Base-by-base conservation (phyloP, 768 basidiomycete genomes). In the Tulasnella sp. region DNA sequence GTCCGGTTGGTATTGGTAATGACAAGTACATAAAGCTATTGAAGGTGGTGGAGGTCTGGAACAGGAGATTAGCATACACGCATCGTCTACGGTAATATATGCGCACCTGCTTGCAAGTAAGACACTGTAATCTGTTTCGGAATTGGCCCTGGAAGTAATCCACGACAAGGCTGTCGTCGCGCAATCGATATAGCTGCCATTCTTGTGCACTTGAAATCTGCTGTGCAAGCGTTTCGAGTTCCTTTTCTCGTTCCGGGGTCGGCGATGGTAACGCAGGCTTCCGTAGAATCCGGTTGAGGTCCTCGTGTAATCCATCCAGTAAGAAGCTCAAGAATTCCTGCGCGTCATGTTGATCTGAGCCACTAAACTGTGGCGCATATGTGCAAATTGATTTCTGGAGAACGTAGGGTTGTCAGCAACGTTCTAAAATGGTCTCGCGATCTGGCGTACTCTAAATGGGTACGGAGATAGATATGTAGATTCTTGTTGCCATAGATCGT, bases 81-180 rank as follows among this genome's bases (percentile, higher is more conserved):
- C 70, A 76, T 61, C 55, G 48, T 9, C 40, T 44, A 70, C 42
- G 3, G 16, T 40, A 70, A 39, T n/a, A 5, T n/a, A 15, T n/a
- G 82, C 88, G 57, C 79, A 96, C 96, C 84, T 94, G 93, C 80
- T 90, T 87, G 83, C 97, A 99, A 5, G 93, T 97, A 83, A 95
- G 82, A 84, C 97, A 99, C 81, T 93, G 89, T 85, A 99, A 84
- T 75, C 91, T 88, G 85, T 92, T 98, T 80, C 94, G 87, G 84
- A 98, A 98, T 84, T 99, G 98, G 15, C 97, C 97, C 85, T 99
- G 97, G 87, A 99, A 98, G 82, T 92, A 93, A 84, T 98, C 96
- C 39, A 99, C 98, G 75, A 99, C 92, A 75, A 99, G 85, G 81
- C 93, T 95, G 83, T 99, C 95, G 82, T 98, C 95, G 77, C 94